phyloP scores from a whole-genome alignment of 352 stramenopile genomes.

The Aphanomyces euteiches region DNA sequence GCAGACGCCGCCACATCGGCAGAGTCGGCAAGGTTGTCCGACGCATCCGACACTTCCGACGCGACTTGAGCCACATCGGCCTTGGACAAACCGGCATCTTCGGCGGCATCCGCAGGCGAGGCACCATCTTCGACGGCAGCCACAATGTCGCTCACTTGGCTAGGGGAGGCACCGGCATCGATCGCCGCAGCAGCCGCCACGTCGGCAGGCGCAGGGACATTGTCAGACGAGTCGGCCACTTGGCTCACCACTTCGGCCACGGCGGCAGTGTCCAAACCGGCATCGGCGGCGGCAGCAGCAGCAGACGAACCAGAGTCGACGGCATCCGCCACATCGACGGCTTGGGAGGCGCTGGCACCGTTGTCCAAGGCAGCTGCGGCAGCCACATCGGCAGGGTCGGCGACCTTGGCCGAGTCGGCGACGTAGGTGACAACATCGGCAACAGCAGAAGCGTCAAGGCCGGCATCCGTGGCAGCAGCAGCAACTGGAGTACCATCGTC shows the following conservation, averaged over 20 bases:
- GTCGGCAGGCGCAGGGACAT: neutral
- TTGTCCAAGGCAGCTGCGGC: neutral
- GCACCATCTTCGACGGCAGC: neutral
- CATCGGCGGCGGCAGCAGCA: neutral
- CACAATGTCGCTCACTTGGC: neutral
- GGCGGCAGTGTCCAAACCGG: neutral
- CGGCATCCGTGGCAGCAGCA: neutral
- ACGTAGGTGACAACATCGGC: neutral
- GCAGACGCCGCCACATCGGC: too few relatives aligned
- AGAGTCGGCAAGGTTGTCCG: too few relatives aligned
- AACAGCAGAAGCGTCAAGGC: neutral
- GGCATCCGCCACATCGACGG: neutral
- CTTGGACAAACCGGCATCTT: neutral
- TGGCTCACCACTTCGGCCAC: neutral
- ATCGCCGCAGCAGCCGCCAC: neutral
- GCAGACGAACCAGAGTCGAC: neutral
- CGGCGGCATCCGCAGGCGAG: constrained; percentile 10
- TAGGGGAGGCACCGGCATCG: constrained; percentile 4
- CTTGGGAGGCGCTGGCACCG: constrained; percentile 4
- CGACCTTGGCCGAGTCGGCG: neutral
- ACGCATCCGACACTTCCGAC: too few relatives aligned
- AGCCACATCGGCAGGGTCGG: constrained; percentile 2
- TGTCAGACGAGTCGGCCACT: neutral
- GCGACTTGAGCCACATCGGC: neutral
- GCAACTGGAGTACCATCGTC: neutral